Evolutionary conservation across 2,329 filamentous ascomycete genomes (phyloP).

Genomic region (Penicillium sp.): DNA sequence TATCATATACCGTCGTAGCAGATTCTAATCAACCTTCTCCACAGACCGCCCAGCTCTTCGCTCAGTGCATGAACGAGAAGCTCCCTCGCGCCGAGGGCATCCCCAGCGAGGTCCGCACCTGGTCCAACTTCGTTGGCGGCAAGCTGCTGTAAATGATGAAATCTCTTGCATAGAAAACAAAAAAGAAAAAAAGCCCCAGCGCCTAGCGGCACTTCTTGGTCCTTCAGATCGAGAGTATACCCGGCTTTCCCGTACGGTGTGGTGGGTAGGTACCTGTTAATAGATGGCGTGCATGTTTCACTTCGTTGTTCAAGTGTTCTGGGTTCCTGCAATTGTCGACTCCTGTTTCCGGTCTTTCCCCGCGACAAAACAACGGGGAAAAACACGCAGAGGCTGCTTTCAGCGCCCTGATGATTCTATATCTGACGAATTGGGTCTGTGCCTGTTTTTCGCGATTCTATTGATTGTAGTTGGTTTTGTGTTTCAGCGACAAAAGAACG

Average conservation of each 20-base stretch:
- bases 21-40: not conserved
- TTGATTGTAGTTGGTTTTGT: constrained; percentile 22
- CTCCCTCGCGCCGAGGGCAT: constrained; percentile 83
- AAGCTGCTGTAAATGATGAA: constrained; percentile 41
- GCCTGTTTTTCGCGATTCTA: constrained; percentile 10
- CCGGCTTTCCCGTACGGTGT: constrained; percentile 20
- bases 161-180: constrained; percentile 14
- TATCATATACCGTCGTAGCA: no score
- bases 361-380: constrained; percentile 8
- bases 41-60: constrained; percentile 91
- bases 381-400: constrained; percentile 4
- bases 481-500: constrained; percentile 31
- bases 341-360: constrained; percentile 5
- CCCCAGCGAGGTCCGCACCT: constrained; percentile 82
- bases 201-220: not conserved
- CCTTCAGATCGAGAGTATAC: not conserved
- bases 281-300: constrained; percentile 29
- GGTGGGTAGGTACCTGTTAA: constrained; percentile 28
- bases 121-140: constrained; percentile 91
- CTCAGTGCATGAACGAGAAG: constrained; percentile 96
- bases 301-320: constrained; percentile 10
- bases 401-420: constrained; percentile 7
- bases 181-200: constrained; percentile 10
- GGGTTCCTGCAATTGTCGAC: constrained; percentile 1
- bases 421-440: constrained; percentile 12